Conservation (phyloP, 805 yeast genomes). For the Starmerella khaoyaiensis region DNA sequence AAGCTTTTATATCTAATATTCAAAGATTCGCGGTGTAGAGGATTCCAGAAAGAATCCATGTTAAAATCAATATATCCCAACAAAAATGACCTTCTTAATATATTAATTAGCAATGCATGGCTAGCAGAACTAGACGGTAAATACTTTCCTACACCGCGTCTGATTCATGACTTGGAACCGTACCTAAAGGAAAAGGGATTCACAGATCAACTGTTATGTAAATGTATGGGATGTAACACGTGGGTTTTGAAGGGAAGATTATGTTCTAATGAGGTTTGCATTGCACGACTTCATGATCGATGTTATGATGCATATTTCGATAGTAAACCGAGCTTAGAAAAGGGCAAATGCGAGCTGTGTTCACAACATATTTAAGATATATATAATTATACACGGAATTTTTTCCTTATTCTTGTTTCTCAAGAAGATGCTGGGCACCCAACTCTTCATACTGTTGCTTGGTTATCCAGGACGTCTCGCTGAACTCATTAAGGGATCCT, state of each 20-base stretch:
- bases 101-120: no score
- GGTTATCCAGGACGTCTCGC: constrained; percentile 80
- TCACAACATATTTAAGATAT: not conserved
- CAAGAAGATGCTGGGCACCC: constrained; percentile 61
- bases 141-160: constrained; percentile 8
- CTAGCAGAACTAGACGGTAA: no score
- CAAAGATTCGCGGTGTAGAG: constrained; percentile 5
- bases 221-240: constrained; percentile 16
- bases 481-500: constrained; percentile 80
- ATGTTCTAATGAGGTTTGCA: constrained; percentile 12
- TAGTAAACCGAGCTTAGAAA: not conserved
- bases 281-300: constrained; percentile 15
- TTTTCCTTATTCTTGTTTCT: constrained; percentile 12
- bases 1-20: constrained; percentile 13
- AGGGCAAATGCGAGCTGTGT: constrained; percentile 14
- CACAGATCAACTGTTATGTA: constrained; percentile 10
- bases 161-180: constrained; percentile 11
- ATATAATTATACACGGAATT: not conserved
- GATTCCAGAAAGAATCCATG: no score
- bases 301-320: constrained; percentile 15
- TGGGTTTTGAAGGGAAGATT: constrained; percentile 15
- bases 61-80: no score
- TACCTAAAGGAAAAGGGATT: constrained; percentile 8
- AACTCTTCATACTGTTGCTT: constrained; percentile 77
- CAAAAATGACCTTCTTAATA: no score